Conservation (phyloP, 768 basidiomycete genomes). For the Clavulina sp. region DNA sequence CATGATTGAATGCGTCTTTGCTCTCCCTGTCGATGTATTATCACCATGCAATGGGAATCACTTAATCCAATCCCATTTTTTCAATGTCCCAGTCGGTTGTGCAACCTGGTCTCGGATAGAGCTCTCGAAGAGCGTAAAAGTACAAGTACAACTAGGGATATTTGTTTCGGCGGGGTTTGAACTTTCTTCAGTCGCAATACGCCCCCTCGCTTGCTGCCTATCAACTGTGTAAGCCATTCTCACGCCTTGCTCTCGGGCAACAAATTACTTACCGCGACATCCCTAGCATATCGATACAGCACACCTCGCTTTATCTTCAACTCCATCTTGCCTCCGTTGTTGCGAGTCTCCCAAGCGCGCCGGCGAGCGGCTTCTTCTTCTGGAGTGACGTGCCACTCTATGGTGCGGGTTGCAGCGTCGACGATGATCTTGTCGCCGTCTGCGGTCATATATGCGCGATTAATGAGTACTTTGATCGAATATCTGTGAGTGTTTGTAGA, state of each 20-base stretch:
- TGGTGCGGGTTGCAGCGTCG: slow-evolving; percentile 43
- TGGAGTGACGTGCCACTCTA: slow-evolving; percentile 58
- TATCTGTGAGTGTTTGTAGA: no score
- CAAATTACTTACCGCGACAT: slow-evolving; percentile 58
- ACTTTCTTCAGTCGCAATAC: slow-evolving; percentile 56
- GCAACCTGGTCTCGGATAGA: no score
- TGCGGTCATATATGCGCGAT: no score
- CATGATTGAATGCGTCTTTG: no score
- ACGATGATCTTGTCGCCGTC: slow-evolving; percentile 70
- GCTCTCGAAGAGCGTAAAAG: no score
- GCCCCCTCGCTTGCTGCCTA: slow-evolving; percentile 72
- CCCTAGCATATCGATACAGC: slow-evolving; percentile 63
- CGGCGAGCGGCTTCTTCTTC: slow-evolving; percentile 43
- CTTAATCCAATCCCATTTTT: no score
- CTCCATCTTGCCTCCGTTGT: slow-evolving; percentile 36
- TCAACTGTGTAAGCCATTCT: slow-evolving; percentile 7
- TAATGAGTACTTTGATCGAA: no score
- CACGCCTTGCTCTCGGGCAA: not conserved
- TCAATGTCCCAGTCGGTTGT: no score
- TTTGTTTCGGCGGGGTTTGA: no score
- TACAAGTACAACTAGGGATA: no score
- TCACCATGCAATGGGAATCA: no score
- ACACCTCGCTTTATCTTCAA: slow-evolving; percentile 59
- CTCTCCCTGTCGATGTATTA: no score
- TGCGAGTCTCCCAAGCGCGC: slow-evolving; percentile 48